These are phyloP conservation scores for Diversispora eburnea DNA, from an alignment of 192 early-diverging fungal species.

Conservation along the genomic window DNA sequence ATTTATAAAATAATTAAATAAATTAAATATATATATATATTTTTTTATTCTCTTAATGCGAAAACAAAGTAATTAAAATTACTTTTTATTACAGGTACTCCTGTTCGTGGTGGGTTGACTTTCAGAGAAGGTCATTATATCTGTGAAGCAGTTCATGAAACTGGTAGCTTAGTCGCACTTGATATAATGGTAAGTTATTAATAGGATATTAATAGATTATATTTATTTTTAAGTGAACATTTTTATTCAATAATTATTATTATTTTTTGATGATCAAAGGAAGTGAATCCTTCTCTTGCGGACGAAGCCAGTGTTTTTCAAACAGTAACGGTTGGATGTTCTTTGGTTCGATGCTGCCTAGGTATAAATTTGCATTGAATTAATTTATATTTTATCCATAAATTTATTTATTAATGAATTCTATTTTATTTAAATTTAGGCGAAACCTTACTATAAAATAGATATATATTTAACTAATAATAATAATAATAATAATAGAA, in stretches of 20 bases:
- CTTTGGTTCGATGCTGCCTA: slow-evolving; percentile 77
- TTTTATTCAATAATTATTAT: not conserved
- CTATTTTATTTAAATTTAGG: no score
- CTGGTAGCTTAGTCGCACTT: slow-evolving; percentile 82
- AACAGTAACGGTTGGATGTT: slow-evolving; percentile 90
- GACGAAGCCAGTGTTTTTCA: slow-evolving; percentile 70
- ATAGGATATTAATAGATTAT: not conserved
- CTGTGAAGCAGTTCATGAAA: slow-evolving; percentile 84
- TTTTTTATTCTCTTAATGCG: not conserved
- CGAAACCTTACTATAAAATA: no score
- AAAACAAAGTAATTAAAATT: slow-evolving; percentile 10
- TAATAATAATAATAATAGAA: no score
- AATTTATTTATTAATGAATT: no score
- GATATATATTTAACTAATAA: no score
- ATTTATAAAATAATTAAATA: not conserved
- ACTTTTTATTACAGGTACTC: slow-evolving; percentile 62
- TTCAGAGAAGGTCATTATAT: slow-evolving; percentile 98
- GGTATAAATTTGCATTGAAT: slow-evolving; percentile 42
- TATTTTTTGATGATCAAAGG: slow-evolving; percentile 32
- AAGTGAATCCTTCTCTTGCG: slow-evolving; percentile 88
- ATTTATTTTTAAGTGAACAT: not conserved
- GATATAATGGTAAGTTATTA: slow-evolving; percentile 65
- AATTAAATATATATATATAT: no score
- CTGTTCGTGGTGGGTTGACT: slow-evolving; percentile 89
- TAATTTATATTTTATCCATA: no score